phyloP scores from a whole-genome alignment of 352 stramenopile species.

The Thraustochytrium striatum region DNA sequence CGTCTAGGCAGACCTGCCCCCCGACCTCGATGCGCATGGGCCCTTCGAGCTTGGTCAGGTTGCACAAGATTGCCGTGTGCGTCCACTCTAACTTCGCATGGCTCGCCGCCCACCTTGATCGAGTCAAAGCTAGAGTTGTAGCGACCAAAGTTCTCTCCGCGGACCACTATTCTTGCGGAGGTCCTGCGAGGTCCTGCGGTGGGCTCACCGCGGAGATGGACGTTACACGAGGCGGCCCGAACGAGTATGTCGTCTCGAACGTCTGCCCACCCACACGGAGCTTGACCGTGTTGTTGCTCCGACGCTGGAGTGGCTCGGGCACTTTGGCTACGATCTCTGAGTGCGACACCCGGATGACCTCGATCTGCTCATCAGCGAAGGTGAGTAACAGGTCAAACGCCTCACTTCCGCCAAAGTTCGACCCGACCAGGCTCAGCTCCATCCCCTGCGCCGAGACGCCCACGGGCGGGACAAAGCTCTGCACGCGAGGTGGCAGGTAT shows the following conservation, averaged over 20 bases:
- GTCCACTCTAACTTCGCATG: neutral
- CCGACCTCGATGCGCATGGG: conserved; percentile 1
- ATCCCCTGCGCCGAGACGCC: conserved; percentile 15
- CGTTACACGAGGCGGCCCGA: neutral
- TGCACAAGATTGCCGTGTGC: conserved; percentile 29
- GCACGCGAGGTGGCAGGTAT: conserved; percentile 7
- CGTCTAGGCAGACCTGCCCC: neutral
- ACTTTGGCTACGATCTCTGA: neutral
- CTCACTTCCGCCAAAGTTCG: conserved; percentile 29
- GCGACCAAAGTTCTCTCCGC: conserved; percentile 11
- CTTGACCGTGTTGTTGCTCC: neutral
- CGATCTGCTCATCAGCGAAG: neutral
- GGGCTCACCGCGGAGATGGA: conserved; percentile 36
- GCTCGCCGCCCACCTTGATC: neutral
- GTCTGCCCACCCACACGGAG: conserved; percentile 15
- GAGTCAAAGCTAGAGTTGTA: neutral
- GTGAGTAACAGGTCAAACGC: neutral
- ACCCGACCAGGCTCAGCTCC: neutral
- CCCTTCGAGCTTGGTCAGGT: conserved; percentile 7
- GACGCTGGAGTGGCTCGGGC: conserved; percentile 12
- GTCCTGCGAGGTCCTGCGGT: neutral
- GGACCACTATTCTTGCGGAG: conserved; percentile 17
- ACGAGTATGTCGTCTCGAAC: neutral
- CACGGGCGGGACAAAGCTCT: neutral
- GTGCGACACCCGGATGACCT: neutral